Base-by-base conservation (phyloP, 192 early-diverging fungal genomes). In the Powellomyces hirtus region DNA sequence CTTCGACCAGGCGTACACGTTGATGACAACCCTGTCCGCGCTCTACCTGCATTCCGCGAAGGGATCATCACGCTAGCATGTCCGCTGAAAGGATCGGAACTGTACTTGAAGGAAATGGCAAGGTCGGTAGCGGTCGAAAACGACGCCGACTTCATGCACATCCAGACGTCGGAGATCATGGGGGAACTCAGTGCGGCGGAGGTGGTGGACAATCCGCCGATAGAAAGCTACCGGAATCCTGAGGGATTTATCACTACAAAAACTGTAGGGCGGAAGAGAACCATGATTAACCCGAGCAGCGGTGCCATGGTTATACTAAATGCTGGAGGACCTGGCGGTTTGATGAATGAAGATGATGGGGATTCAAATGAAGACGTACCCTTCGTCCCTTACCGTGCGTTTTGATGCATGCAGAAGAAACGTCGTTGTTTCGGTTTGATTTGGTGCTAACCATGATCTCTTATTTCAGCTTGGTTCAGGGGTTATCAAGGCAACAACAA, bases 51-150 rank as follows among this genome's bases (percentile, higher is more conserved):
- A 1, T 24, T 51, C 22, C 62, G 62, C 13, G 62, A 64, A 51
- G 42, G 44, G 22, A 20, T 64, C 44, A 20, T 64, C 13, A 13
- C 49, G 22, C 5, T 64, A 0, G 31, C 38, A 6, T 64, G 62
- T 49, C 62, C 62, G 20, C 2, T 64, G 2, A 64, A 64, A 18
- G 62, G 62, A 20, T 64, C 62, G 24, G 62, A 64, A 16, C 14
- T 49, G 14, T 64, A 64, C 30, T 11, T 64, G 18, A 26, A 50
- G 7, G 18, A 22, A n/a, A 11, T 64, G 42, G 31, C 29, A n/a
- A n/a, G 26, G 5, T n/a, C 44, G 26, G 31, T 49, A 22, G 38
- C 62, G 0, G 38, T 22, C 2, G 62, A 22, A n/a, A 20, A 27
- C 11, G 45, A 31, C 37, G 59, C 59, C 59, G 16, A 20, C n/a